Evolutionary conservation across 257 asterid genomes (phyloP).

Genomic region (Solanum virginianum): DNA sequence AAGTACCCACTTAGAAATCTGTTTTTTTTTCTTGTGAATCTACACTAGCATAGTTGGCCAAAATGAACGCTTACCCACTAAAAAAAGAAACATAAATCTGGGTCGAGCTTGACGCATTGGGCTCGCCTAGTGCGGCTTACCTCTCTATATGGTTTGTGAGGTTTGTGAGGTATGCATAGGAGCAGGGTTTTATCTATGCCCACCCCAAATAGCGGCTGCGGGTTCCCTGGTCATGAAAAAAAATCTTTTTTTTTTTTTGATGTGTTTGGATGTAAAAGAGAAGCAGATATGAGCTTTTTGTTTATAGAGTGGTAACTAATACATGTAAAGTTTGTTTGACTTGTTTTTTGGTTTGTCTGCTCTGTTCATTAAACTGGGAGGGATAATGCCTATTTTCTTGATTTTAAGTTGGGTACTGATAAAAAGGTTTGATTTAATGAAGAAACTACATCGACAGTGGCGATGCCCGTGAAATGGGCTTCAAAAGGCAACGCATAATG

Average conservation of each 20-base stretch:
- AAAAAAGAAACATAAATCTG: not conserved
- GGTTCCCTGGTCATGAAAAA: too few species aligned
- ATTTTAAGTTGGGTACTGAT: not conserved
- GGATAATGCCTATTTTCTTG: not conserved
- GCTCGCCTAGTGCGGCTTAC: too few species aligned
- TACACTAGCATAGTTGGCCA: not conserved
- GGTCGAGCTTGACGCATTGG: too few species aligned
- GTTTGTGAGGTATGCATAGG: too few species aligned
- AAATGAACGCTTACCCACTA: not conserved
- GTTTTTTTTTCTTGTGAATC: not conserved
- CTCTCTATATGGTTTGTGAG: too few species aligned
- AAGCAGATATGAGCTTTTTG: not conserved
- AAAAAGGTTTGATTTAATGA: not conserved
- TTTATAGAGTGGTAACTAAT: not conserved
- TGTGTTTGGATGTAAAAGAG: not conserved
- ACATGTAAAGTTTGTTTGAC: not conserved
- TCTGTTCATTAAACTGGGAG: not conserved
- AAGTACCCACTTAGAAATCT: not conserved
- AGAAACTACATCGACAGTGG: slow-evolving; percentile 58
- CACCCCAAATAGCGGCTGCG: too few species aligned
- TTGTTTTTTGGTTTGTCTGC: not conserved
- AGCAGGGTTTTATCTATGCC: too few species aligned
- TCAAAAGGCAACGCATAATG: slow-evolving; percentile 83
- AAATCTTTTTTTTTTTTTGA: not conserved
- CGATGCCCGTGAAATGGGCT: slow-evolving; percentile 83